A percentile compares a stretch with the other conserved stretches of the same genome.
Evolutionary conservation across 2,329 filamentous ascomycete species (phyloP).

Genomic region (Zymoseptoria pseudotritici): DNA sequence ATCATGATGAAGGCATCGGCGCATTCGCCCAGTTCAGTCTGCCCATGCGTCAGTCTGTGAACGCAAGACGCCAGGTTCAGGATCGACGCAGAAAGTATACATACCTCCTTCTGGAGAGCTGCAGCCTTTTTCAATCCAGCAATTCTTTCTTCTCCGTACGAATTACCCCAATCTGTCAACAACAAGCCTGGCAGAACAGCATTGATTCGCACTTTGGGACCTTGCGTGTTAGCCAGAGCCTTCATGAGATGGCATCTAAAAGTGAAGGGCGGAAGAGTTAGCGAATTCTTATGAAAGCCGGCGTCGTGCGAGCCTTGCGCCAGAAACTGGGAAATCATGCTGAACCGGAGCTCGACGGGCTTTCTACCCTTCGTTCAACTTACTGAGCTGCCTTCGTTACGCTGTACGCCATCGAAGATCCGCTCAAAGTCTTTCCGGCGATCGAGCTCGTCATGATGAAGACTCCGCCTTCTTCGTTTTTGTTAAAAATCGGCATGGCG

Average conservation of each 20-base stretch:
- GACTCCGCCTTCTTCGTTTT: conserved; percentile 55
- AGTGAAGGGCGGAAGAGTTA: too few species aligned
- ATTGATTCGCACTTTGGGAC: conserved; percentile 56
- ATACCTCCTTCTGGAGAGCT: conserved; percentile 52
- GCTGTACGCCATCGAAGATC: conserved; percentile 61
- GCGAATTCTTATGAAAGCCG: conserved; percentile 25
- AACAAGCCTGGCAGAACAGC: conserved; percentile 58
- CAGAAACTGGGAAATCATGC: too few species aligned
- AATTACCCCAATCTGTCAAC: conserved; percentile 57
- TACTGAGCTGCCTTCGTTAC: conserved; percentile 66
- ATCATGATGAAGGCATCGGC: conserved; percentile 49
- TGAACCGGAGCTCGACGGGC: too few species aligned
- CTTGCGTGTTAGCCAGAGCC: conserved; percentile 55
- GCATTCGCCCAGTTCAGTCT: conserved; percentile 47
- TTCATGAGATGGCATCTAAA: conserved; percentile 39
- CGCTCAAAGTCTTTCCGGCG: conserved; percentile 45
- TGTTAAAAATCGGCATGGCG: conserved; percentile 52
- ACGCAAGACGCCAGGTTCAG: not conserved
- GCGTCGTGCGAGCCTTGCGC: too few species aligned
- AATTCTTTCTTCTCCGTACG: conserved; percentile 47
- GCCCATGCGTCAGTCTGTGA: not conserved
- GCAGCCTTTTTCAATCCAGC: conserved; percentile 48
- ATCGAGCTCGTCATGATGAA: conserved; percentile 58
- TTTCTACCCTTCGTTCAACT: too few species aligned
- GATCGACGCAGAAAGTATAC: conserved; percentile 12